phyloP scores from a whole-genome alignment of 2,329 filamentous ascomycete genomes.

The Metarhizium humberi region DNA sequence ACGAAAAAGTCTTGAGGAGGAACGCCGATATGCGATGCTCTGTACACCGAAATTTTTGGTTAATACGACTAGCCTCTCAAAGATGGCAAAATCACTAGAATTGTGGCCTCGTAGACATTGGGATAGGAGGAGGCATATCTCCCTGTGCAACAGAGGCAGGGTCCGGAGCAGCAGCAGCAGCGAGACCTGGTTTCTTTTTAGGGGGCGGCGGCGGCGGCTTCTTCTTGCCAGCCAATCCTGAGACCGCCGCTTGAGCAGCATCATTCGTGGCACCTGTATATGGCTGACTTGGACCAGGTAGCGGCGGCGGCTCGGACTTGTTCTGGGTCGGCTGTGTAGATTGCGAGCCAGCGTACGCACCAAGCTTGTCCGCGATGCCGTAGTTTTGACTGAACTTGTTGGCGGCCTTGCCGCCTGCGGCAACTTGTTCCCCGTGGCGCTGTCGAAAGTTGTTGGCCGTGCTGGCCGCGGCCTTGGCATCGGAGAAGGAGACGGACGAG shows the following conservation, averaged over 20 bases:
- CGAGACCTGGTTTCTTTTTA: conserved; percentile 40
- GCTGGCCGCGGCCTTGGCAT: conserved; percentile 47
- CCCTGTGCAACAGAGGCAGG: conserved; percentile 13
- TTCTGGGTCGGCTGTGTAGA: conserved; percentile 3
- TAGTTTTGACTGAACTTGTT: conserved; percentile 53
- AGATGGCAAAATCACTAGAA: conserved; percentile 21
- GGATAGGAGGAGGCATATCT: conserved; percentile 40
- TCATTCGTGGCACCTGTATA: neutral
- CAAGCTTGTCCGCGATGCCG: conserved; percentile 34
- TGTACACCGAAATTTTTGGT: neutral
- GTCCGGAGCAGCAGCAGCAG: conserved; percentile 10
- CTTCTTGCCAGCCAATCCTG: conserved; percentile 33
- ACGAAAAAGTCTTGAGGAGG: neutral
- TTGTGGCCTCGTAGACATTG: conserved; percentile 39
- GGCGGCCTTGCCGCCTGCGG: conserved; percentile 47
- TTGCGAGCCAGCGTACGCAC: conserved; percentile 16
- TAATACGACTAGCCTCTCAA: neutral
- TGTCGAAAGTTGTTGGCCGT: conserved; percentile 63
- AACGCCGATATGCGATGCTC: conserved; percentile 6
- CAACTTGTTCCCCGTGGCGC: conserved; percentile 59
- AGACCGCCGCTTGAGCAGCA: neutral
- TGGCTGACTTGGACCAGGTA: neutral
- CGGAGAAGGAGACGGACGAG: conserved; percentile 48
- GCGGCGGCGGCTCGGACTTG: neutral
- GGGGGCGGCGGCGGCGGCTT: conserved; percentile 42